Conservation (phyloP, 345 rosid species). For the Arabis hirsuta region DNA sequence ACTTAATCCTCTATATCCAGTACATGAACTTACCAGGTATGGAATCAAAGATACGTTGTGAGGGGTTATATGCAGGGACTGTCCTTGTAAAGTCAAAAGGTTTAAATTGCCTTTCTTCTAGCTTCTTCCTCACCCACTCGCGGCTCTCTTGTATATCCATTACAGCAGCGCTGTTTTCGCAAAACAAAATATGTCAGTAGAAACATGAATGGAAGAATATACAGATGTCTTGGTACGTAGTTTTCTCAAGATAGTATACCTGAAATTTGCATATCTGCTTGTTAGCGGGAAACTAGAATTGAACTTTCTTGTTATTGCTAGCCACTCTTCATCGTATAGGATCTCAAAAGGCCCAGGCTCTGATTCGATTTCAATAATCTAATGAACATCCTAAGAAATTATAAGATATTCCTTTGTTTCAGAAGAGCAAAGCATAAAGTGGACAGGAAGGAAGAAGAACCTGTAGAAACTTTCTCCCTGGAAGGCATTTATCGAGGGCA, state of each 20-base stretch:
- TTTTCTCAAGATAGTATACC: constrained; percentile 49
- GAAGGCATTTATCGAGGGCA: constrained; percentile 88
- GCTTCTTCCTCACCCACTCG: constrained; percentile 66
- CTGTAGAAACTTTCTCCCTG: constrained; percentile 77
- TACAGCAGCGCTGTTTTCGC: constrained; percentile 47
- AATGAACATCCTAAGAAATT: constrained; percentile 30
- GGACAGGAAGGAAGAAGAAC: constrained; percentile 42
- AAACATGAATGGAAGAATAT: constrained; percentile 1
- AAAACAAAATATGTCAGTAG: constrained; percentile 11
- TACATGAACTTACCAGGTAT: constrained; percentile 35
- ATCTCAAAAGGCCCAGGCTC: constrained; percentile 77
- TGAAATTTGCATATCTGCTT: constrained; percentile 49
- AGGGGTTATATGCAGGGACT: constrained; percentile 61
- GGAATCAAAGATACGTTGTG: constrained; percentile 44
- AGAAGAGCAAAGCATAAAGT: constrained; percentile 16
- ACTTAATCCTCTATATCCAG: constrained; percentile 5
- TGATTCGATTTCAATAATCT: constrained; percentile 84
- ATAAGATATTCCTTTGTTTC: constrained; percentile 37
- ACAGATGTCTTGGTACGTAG: constrained; percentile 1
- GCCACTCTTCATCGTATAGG: constrained; percentile 91
- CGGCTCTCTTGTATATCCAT: constrained; percentile 66
- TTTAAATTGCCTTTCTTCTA: constrained; percentile 65
- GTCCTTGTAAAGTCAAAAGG: constrained; percentile 77
- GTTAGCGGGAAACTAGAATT: constrained; percentile 77
- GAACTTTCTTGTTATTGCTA: constrained; percentile 67